Percentiles rank a stretch among this genome's conserved stretches.
Conservation (phyloP, 192 early-diverging fungal genomes). For the Gryganskiella cystojenkinii region DNA sequence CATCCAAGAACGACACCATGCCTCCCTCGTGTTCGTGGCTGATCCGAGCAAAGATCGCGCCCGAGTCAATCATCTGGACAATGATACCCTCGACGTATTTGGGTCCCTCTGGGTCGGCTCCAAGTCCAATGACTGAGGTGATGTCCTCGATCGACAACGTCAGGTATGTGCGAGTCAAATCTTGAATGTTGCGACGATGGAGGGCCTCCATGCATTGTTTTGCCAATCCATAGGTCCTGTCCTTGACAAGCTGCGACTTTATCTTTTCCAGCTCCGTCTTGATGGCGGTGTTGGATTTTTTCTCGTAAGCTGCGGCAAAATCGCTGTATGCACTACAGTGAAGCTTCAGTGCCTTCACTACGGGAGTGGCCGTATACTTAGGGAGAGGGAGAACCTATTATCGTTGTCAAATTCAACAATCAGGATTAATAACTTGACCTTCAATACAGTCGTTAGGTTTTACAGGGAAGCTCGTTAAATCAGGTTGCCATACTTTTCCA, state of each 20-base stretch:
- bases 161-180: conserved; percentile 80
- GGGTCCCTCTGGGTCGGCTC: conserved; percentile 40
- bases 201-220: conserved; percentile 58
- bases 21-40: conserved; percentile 56
- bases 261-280: conserved; percentile 55
- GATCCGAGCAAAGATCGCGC: conserved; percentile 61
- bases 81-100: conserved; percentile 65
- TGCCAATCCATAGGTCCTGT: conserved; percentile 74
- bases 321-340: conserved; percentile 62
- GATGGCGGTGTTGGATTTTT: conserved; percentile 53
- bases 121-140: conserved; percentile 62
- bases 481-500: conserved; percentile 56
- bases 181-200: conserved; percentile 70
- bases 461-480: not conserved
- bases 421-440: not conserved
- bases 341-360: conserved; percentile 57
- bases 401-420: no score
- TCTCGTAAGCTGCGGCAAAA: conserved; percentile 69
- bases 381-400: conserved; percentile 55
- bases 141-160: conserved; percentile 81
- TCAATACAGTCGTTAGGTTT: no score
- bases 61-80: conserved; percentile 68
- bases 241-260: conserved; percentile 47
- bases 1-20: conserved; percentile 81
- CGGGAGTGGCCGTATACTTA: conserved; percentile 61